Percentiles rank a stretch among this genome's conserved stretches.
phyloP scores from a whole-genome alignment of 2,329 filamentous ascomycete species.

The Botrytis sinoallii region DNA sequence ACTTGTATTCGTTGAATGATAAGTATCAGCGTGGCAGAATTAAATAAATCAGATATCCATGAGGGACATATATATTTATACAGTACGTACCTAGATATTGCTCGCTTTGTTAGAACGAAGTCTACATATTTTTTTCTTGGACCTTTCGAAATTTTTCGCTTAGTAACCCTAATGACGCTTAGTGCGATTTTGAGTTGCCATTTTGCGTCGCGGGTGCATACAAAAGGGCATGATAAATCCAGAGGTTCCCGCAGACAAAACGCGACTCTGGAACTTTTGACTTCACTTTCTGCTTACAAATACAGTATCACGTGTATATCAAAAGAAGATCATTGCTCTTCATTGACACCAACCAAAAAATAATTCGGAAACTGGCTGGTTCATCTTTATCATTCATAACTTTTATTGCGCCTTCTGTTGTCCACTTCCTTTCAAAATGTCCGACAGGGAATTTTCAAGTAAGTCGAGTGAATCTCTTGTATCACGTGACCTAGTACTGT shows the following conservation, averaged over 20 bases:
- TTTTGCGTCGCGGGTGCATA: conserved; percentile 7
- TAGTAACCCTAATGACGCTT: conserved; percentile 11
- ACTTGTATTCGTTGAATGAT: not conserved
- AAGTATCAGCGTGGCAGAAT: not conserved
- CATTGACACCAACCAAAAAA: not conserved
- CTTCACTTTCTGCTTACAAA: conserved; percentile 5
- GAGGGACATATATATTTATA: not conserved
- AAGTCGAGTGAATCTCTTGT: conserved; percentile 1
- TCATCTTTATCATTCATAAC: not conserved
- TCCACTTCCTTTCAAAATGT: conserved; percentile 46
- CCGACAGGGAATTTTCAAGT: conserved; percentile 59
- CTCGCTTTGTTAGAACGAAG: not conserved
- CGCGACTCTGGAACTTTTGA: conserved; percentile 14
- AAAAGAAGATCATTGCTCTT: not conserved
- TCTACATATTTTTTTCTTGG: not conserved
- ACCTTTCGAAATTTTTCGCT: not conserved
- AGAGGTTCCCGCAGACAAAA: conserved; percentile 15
- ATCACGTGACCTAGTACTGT: not conserved
- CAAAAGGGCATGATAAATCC: conserved; percentile 15
- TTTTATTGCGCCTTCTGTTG: not conserved
- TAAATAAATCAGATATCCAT: not conserved
- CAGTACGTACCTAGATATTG: not conserved
- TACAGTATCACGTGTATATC: not conserved
- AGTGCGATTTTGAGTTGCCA: conserved; percentile 12
- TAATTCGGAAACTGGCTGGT: not conserved